phyloP scores from a whole-genome alignment of 2,329 filamentous ascomycete species.

The Pseudocercospora fijiensis region DNA sequence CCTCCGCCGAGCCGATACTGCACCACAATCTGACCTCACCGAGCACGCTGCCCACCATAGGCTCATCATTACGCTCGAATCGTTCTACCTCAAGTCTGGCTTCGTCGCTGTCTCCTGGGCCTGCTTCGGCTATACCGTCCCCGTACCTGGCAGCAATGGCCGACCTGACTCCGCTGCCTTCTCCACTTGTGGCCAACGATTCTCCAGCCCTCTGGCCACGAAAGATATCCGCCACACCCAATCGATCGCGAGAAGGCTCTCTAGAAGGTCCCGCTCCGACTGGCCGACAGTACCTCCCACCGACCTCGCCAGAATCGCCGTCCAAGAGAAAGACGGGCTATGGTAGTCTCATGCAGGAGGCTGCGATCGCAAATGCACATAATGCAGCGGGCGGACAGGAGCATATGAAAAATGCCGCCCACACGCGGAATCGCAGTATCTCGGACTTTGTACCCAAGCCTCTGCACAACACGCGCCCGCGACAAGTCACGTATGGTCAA shows the following conservation, averaged over 20 bases:
- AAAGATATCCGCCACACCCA: slow-evolving; percentile 36
- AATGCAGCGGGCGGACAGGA: slow-evolving; percentile 28
- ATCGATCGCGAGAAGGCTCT: slow-evolving; percentile 33
- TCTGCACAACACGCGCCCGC: slow-evolving; percentile 62
- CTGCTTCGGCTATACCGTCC: slow-evolving; percentile 48
- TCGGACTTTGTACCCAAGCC: slow-evolving; percentile 83
- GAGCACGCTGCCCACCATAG: slow-evolving; percentile 31
- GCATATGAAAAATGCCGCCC: slow-evolving; percentile 37
- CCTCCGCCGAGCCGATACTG: slow-evolving; percentile 13
- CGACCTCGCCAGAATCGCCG: slow-evolving; percentile 34
- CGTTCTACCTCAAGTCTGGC: slow-evolving; percentile 47
- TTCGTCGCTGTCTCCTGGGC: slow-evolving; percentile 47
- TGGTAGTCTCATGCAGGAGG: slow-evolving; percentile 46
- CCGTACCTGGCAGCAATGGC: slow-evolving; percentile 50
- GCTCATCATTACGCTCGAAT: slow-evolving; percentile 40
- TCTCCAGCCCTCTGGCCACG: slow-evolving; percentile 44
- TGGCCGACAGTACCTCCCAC: slow-evolving; percentile 28
- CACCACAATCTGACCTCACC: slow-evolving; percentile 42
- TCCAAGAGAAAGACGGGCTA: slow-evolving; percentile 51
- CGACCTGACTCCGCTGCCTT: slow-evolving; percentile 55
- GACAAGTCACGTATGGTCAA: slow-evolving; percentile 70
- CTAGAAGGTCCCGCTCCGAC: slow-evolving; percentile 37
- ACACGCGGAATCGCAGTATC: slow-evolving; percentile 72
- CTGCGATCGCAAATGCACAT: slow-evolving; percentile 30
- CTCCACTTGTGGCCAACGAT: slow-evolving; percentile 46